A percentile compares a stretch with the other conserved stretches of the same genome.
Conservation (phyloP, 208 protist species). For the Leishmania braziliensis region DNA sequence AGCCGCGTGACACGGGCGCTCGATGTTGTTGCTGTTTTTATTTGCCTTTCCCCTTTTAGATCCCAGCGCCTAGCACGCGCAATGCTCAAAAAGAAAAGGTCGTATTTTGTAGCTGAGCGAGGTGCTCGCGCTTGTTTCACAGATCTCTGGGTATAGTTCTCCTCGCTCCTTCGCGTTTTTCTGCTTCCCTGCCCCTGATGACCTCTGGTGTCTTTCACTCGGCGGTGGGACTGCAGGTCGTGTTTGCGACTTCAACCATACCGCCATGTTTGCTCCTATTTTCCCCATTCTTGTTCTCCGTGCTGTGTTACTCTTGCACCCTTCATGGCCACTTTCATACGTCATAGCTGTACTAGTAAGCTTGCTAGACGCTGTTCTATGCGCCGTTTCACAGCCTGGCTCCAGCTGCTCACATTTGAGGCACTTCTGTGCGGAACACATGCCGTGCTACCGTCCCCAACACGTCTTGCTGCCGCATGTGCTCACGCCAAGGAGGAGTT, state of each 20-base stretch:
- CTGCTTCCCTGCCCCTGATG: neutral
- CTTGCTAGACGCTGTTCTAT: constrained; percentile 15
- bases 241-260: no score
- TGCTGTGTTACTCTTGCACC: neutral
- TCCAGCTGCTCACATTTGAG: constrained; percentile 59
- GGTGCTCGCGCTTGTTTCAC: neutral
- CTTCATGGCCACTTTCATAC: neutral
- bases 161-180: neutral
- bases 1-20: neutral
- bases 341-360: neutral
- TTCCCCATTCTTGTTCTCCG: neutral
- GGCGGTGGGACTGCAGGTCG: neutral
- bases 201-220: neutral
- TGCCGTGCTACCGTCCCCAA: constrained; percentile 13
- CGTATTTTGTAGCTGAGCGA: neutral
- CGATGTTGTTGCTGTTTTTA: neutral
- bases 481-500: constrained; percentile 18
- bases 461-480: constrained; percentile 9
- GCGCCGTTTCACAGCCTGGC: constrained; percentile 29
- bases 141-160: neutral
- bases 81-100: neutral
- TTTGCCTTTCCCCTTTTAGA: neutral
- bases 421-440: constrained; percentile 51
- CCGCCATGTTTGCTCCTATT: neutral
- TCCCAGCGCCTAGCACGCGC: neutral